Conservation (phyloP, 2,329 filamentous ascomycete genomes). For the Herpotrichia juniperi region DNA sequence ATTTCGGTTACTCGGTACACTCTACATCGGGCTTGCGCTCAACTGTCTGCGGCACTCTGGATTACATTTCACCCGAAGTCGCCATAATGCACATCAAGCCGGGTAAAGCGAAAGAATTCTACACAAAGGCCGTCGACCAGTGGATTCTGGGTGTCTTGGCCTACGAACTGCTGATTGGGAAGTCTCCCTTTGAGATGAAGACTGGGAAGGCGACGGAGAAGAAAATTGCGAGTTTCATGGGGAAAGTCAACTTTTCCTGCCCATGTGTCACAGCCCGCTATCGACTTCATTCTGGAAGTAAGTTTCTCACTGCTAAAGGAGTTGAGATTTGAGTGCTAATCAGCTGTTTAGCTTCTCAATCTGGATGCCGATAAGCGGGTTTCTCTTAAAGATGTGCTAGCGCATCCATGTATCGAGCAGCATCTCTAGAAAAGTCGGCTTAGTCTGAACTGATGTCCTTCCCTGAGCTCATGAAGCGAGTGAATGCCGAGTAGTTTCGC, state of each 20-base stretch:
- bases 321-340: not conserved
- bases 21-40: conserved; percentile 86
- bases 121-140: conserved; percentile 89
- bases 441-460: not conserved
- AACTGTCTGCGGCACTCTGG: conserved; percentile 92
- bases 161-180: conserved; percentile 91
- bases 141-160: conserved; percentile 94
- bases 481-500: not conserved
- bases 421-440: conserved; percentile 54
- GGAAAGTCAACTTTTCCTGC: conserved; percentile 85
- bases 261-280: conserved; percentile 86
- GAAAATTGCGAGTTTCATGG: conserved; percentile 71
- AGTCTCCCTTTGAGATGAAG: conserved; percentile 92
- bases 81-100: conserved; percentile 51
- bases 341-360: conserved; percentile 21
- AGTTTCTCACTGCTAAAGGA: conserved; percentile 7
- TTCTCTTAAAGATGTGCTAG: conserved; percentile 80
- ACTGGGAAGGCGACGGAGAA: conserved; percentile 81
- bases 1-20: conserved; percentile 96
- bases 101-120: conserved; percentile 76
- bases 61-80: conserved; percentile 96
- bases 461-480: not conserved
- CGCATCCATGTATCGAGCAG: conserved; percentile 91
- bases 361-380: conserved; percentile 88
- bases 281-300: conserved; percentile 70